A percentile compares a stretch with the other conserved stretches of the same genome.
Evolutionary conservation across 345 rosid species (phyloP).

Genomic region (Ceriops tagal): DNA sequence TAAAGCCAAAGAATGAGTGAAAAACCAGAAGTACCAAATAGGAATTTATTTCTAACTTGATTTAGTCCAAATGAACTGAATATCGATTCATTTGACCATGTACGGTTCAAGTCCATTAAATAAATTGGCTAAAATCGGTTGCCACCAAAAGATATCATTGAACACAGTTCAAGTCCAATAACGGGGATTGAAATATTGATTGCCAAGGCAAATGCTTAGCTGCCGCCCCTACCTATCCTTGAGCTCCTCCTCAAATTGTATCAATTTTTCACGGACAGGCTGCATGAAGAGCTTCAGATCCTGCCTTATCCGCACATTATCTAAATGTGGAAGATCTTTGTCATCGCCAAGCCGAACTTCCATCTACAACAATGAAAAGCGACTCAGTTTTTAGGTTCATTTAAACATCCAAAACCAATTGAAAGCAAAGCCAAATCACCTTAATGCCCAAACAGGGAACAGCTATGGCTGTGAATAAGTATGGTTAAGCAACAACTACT

Average conservation of each 20-base stretch:
- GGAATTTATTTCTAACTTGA: no score
- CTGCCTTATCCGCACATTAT: constrained; percentile 42
- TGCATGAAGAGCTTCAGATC: constrained; percentile 64
- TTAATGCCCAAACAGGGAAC: no score
- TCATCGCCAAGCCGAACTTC: constrained; percentile 56
- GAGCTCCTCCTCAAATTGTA: constrained; percentile 77
- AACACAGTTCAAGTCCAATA: constrained; percentile 17
- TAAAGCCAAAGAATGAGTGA: no score
- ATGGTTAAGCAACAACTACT: no score
- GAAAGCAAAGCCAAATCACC: no score
- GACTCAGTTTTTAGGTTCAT: neutral
- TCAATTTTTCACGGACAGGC: constrained; percentile 69
- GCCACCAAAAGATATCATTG: neutral
- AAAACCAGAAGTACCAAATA: no score
- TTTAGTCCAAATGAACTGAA: no score
- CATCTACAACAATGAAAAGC: constrained; percentile 35
- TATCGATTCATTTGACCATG: no score
- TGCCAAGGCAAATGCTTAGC: neutral
- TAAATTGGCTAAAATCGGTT: neutral
- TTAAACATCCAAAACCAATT: no score
- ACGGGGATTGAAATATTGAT: neutral
- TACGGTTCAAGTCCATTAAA: constrained; percentile 1
- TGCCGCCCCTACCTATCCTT: constrained; percentile 49
- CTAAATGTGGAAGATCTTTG: constrained; percentile 53
- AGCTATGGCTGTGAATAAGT: no score